Evolutionary conservation across 2,329 filamentous ascomycete species (phyloP), one percentile per base, ranked within the genome.

Genomic region (Didymella segeticola): DNA sequence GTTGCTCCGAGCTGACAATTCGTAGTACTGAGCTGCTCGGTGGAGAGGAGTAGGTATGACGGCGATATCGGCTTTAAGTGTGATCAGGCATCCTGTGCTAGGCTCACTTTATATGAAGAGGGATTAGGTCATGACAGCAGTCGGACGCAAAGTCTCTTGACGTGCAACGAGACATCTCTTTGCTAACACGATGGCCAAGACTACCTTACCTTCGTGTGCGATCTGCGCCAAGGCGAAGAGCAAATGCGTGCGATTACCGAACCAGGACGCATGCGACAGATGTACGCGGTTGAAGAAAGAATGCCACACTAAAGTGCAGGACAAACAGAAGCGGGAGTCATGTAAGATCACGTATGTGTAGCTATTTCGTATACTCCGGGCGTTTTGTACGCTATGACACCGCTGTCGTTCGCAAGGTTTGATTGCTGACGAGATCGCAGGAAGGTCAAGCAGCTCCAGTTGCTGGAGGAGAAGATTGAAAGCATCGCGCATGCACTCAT

Each of bases 221-320:
- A 30, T 38, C 4, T 55, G 52, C 19, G 41, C 41, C 7, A 55
- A 46, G 42, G 52, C 52, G 5, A 55, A 55, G 22, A 42, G 39
- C 27, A 55, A 42, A 26, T 55, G 52, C 26, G 33, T 50, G 19
- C 33, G 52, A 25, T 17, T 37, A 17, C 27, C 26, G 14, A 27
- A 39, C n/a, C 22, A 29, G 12, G n/a, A 37, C 4, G 23, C 17
- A 34, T 55, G 52, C 33, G 52, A 46, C 12, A 36, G 52, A 43
- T 55, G 45, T 31, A 37, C 27, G 11, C 34, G 25, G 33, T 37
- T 46, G 34, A 25, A 6, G 29, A 47, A 27, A 17, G 15, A 20
- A 2, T 42, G 25, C 26, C 38, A 26, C 5, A 27, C 45, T 41
- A 42, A 37, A 41, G 42, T 36, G 20, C 30, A 6, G 7, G 5